A percentile compares a stretch with the other conserved stretches of the same genome.
Evolutionary conservation across 257 asterid species (phyloP).

Genomic region (Nicotiana benthamiana): DNA sequence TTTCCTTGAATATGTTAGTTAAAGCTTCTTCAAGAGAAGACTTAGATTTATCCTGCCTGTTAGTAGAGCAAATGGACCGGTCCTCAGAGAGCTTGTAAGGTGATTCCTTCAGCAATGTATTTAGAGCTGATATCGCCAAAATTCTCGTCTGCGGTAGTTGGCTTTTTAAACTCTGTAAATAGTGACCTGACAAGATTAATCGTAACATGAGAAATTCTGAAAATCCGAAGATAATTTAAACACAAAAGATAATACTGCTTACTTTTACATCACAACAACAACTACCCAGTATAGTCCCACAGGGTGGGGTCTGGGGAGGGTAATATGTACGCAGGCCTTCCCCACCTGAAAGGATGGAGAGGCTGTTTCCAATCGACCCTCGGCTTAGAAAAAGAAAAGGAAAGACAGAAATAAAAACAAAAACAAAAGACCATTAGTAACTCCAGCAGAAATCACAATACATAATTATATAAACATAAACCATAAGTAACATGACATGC

Average conservation of each 20-base stretch:
- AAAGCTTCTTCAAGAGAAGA: conserved; percentile 87
- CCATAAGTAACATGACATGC: too few species aligned
- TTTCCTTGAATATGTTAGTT: conserved; percentile 76
- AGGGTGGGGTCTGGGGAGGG: too few species aligned
- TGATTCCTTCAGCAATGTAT: conserved; percentile 88
- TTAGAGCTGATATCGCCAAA: conserved; percentile 94
- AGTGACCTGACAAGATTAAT: conserved; percentile 66
- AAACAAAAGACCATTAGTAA: too few species aligned
- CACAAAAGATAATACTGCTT: conserved; percentile 3
- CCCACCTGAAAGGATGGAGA: too few species aligned
- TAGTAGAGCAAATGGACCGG: conserved; percentile 21
- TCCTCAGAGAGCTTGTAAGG: conserved; percentile 67
- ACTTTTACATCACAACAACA: too few species aligned
- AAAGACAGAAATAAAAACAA: too few species aligned
- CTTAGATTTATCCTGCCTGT: conserved; percentile 35
- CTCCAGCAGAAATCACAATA: too few species aligned
- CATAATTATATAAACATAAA: too few species aligned
- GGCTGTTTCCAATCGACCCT: too few species aligned
- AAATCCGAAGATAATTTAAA: background rate
- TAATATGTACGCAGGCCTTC: too few species aligned
- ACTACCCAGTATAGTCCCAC: too few species aligned
- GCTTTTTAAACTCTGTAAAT: conserved; percentile 89
- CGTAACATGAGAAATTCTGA: conserved; percentile 9
- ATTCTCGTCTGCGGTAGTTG: conserved; percentile 98
- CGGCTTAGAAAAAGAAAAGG: too few species aligned